Base-by-base conservation (phyloP, 441 rosid genomes). In the Populus hybrid region DNA sequence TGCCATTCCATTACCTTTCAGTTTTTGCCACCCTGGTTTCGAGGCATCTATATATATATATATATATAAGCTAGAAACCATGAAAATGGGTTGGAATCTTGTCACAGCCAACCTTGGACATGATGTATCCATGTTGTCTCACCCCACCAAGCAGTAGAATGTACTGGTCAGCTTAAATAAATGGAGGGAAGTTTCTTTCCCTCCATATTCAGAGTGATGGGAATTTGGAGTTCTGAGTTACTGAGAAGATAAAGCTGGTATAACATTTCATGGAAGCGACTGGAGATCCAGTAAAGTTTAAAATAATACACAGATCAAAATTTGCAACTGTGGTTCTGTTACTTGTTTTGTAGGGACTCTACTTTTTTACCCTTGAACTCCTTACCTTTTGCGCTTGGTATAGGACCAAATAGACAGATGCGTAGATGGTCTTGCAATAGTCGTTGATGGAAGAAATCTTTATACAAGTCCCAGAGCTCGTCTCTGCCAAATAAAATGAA, bases 381-480 rank as follows among this genome's bases (percentile, higher is more conserved):
- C 14, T 77, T 73, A 24, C 79, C 82, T 34, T 67, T 65, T 73
- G 84, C 82, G 35, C 71, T 69, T 72, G 84, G 87, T 69, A 83
- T 81, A 1, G 89, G 92, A 80, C 99, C 93, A 69, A 86, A 89
- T 16, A 91, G 85, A 86, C 95, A 90, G 21, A 93, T 84, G 1
- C 82, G 88, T 14, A 93, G 79, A 70, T 77, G 83, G n/a, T 95
- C 91, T 78, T 88, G 85, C 36, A 89, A 21, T 7, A 93, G 73
- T 53, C 83, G 87, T 53, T 73, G 89, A 81, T 94, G 94, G 74
- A 94, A 87, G 86, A 86, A 91, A 66, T 68, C 91, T 83, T 85
- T 90, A 59, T 92, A 93, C 88, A 94, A 74, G 74, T 94, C 93
- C 99, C 95, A 94, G 78, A 93, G 92, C 72, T 93, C 95, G 59